phyloP scores from a whole-genome alignment of 2,329 filamentous ascomycete genomes.

The Paraphoma sp. region DNA sequence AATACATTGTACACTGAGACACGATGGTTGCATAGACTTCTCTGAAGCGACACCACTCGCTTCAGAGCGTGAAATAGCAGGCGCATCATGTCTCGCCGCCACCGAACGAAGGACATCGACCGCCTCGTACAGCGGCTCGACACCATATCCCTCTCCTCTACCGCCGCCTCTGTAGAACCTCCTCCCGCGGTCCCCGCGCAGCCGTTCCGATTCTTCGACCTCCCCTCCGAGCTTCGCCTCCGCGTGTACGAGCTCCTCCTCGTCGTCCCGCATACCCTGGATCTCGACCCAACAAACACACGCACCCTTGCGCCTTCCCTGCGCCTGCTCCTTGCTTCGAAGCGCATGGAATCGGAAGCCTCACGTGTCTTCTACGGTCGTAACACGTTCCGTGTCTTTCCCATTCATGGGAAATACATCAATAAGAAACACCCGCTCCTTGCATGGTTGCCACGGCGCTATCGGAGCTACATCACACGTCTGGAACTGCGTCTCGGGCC shows the following conservation, averaged over 20 bases:
- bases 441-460: slow-evolving; percentile 66
- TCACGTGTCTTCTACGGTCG: slow-evolving; percentile 58
- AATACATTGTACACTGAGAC: slow-evolving; percentile 7
- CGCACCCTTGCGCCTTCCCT: slow-evolving; percentile 65
- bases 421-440: slow-evolving; percentile 76
- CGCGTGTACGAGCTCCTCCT: slow-evolving; percentile 57
- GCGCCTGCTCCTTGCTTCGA: slow-evolving; percentile 70
- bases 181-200: not conserved
- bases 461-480: slow-evolving; percentile 66
- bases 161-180: slow-evolving; percentile 3
- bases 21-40: slow-evolving; percentile 53
- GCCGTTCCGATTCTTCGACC: slow-evolving; percentile 59
- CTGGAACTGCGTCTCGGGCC: slow-evolving; percentile 76
- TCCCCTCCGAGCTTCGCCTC: slow-evolving; percentile 61
- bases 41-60: slow-evolving; percentile 42
- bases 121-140: slow-evolving; percentile 33
- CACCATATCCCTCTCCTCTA: slow-evolving; percentile 26
- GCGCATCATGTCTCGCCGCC: slow-evolving; percentile 20
- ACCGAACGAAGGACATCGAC: slow-evolving; percentile 33
- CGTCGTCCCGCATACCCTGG: slow-evolving; percentile 62
- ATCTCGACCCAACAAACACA: slow-evolving; percentile 72
- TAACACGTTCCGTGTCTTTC: slow-evolving; percentile 62
- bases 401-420: slow-evolving; percentile 65
- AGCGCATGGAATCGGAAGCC: slow-evolving; percentile 59
- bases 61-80: slow-evolving; percentile 27